Conservation (phyloP, 2,329 filamentous ascomycete species). For the Sclerotinia minor region DNA sequence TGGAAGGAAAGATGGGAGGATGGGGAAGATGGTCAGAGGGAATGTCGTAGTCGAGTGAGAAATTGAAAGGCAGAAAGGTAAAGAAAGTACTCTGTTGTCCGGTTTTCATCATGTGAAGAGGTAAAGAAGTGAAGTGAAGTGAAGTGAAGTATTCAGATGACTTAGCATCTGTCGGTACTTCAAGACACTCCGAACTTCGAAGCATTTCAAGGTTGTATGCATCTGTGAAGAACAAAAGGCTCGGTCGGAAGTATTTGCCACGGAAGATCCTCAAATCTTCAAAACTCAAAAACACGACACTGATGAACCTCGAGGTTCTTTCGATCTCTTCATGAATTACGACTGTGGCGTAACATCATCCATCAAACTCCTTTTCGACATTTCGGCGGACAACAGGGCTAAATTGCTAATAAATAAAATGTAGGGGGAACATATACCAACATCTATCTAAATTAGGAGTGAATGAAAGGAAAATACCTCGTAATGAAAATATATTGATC, state of each 20-base stretch:
- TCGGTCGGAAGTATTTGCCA: neutral
- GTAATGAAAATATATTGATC: neutral
- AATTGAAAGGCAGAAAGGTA: neutral
- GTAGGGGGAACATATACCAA: neutral
- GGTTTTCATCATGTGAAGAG: neutral
- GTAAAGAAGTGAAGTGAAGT: too few species aligned
- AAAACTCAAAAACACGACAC: slow-evolving; percentile 8
- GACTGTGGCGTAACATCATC: neutral
- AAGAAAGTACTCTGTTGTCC: neutral
- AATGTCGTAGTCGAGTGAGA: neutral
- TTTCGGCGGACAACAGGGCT: neutral
- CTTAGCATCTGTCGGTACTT: slow-evolving; percentile 9
- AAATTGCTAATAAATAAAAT: too few species aligned
- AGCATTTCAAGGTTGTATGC: neutral
- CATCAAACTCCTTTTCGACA: neutral
- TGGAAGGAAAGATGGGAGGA: neutral
- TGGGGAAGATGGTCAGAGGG: neutral
- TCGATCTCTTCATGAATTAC: neutral
- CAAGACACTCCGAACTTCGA: neutral
- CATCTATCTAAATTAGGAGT: neutral
- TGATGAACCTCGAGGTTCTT: neutral
- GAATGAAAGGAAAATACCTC: neutral
- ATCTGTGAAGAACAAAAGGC: neutral
- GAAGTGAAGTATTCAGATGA: too few species aligned
- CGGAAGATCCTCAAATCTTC: neutral